Percentiles rank a stretch among this genome's conserved stretches.
Evolutionary conservation across 495 filamentous ascomycete genomes (phyloP).

Genomic region (Talaromyces thailandensis): DNA sequence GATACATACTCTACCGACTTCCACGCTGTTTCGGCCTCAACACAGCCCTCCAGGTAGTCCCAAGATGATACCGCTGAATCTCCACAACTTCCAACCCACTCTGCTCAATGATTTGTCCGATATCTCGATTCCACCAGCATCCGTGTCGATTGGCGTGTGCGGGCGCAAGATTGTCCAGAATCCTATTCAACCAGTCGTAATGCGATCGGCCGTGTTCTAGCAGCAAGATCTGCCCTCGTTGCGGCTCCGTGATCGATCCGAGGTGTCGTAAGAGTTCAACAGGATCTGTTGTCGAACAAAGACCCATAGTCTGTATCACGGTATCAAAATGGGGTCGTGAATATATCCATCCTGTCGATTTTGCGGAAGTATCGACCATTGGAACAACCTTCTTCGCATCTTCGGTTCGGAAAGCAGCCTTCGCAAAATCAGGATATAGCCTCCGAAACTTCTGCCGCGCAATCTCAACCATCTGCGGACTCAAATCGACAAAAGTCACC

Average conservation of each 20-base stretch:
- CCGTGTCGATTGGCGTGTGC: slow-evolving; percentile 77
- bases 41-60: slow-evolving; percentile 66
- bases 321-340: slow-evolving; percentile 56
- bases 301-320: slow-evolving; percentile 83
- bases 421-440: slow-evolving; percentile 34
- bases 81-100: slow-evolving; percentile 76
- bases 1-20: not conserved
- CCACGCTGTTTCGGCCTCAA: slow-evolving; percentile 31
- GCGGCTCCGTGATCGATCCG: slow-evolving; percentile 30
- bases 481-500: slow-evolving; percentile 57
- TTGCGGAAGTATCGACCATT: not conserved
- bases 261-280: slow-evolving; percentile 51
- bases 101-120: slow-evolving; percentile 66
- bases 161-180: slow-evolving; percentile 68
- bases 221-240: slow-evolving; percentile 65
- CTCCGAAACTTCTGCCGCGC: slow-evolving; percentile 49
- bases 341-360: not conserved
- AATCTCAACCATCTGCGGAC: slow-evolving; percentile 53
- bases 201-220: slow-evolving; percentile 84
- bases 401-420: slow-evolving; percentile 34
- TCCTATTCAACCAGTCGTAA: slow-evolving; percentile 66
- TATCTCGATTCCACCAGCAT: slow-evolving; percentile 96
- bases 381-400: slow-evolving; percentile 21
- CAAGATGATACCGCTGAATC: slow-evolving; percentile 60
- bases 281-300: slow-evolving; percentile 79